Evolutionary conservation across 1,284 basidiomycete genomes (phyloP).

Genomic region (Cryptococcus sp.): DNA sequence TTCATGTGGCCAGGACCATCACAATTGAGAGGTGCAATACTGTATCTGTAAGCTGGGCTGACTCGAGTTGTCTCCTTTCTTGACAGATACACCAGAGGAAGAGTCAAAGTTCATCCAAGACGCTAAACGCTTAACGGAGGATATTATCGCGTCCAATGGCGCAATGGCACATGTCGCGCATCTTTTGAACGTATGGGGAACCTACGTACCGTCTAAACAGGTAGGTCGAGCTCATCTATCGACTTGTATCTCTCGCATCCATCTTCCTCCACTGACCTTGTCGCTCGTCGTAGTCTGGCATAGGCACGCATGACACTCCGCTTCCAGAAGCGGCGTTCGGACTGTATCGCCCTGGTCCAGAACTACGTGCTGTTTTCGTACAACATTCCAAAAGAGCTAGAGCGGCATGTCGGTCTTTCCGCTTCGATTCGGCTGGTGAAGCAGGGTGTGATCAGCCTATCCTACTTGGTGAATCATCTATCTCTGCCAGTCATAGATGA

Average conservation of each 20-base stretch:
- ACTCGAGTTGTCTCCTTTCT: background rate
- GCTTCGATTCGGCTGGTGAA: constrained; percentile 37
- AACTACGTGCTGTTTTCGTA: constrained; percentile 75
- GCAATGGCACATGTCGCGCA: constrained; percentile 75
- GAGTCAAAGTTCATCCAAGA: constrained; percentile 68
- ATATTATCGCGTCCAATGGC: constrained; percentile 67
- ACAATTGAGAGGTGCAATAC: too few relatives aligned
- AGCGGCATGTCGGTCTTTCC: constrained; percentile 62
- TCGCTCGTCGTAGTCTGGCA: constrained; percentile 63
- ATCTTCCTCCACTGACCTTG: background rate
- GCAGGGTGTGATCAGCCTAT: constrained; percentile 76
- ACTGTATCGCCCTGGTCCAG: constrained; percentile 74
- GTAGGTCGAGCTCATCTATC: constrained; percentile 50
- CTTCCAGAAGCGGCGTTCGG: constrained; percentile 73
- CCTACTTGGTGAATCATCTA: constrained; percentile 61
- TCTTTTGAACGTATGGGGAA: constrained; percentile 78
- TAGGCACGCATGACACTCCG: constrained; percentile 68
- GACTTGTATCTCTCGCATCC: background rate
- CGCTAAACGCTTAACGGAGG: constrained; percentile 65
- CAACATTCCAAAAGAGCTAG: constrained; percentile 66
- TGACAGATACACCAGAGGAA: constrained; percentile 64
- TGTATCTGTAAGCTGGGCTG: background rate
- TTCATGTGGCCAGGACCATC: background rate
- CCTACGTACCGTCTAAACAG: constrained; percentile 66
- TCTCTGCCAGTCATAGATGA: background rate